A percentile compares a stretch with the other conserved stretches of the same genome.
Conservation (phyloP, 169 alveolate species). For the Haemoproteus tartakovskyi region DNA sequence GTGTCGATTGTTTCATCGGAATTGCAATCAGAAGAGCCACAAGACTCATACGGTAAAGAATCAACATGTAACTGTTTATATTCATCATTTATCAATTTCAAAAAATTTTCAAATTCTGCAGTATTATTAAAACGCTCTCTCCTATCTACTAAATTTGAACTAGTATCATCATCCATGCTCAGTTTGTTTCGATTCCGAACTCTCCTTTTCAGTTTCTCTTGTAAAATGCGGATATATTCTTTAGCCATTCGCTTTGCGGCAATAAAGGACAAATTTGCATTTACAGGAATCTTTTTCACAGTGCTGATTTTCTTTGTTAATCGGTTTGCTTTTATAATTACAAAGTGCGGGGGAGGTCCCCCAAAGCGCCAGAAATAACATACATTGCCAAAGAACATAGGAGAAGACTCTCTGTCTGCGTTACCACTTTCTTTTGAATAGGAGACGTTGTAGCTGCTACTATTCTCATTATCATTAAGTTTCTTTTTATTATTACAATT, state of each 20-base stretch:
- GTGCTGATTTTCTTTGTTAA: conserved; percentile 8
- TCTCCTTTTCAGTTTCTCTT: conserved; percentile 13
- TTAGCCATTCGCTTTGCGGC: conserved; percentile 49
- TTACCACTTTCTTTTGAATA: neutral
- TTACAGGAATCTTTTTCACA: conserved; percentile 44
- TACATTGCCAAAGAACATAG: neutral
- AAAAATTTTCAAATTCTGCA: too few relatives aligned
- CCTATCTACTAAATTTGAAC: too few relatives aligned
- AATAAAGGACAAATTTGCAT: conserved; percentile 42
- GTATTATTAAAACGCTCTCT: too few relatives aligned
- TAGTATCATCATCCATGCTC: too few relatives aligned
- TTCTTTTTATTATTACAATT: neutral
- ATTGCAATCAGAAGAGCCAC: too few relatives aligned
- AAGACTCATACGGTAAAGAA: conserved; percentile 16
- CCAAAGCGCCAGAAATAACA: conserved; percentile 40
- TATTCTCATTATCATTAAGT: neutral
- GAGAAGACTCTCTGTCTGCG: neutral
- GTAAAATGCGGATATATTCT: conserved; percentile 38
- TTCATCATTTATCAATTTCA: too few relatives aligned
- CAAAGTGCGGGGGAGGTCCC: conserved; percentile 63
- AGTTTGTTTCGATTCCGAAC: too few relatives aligned
- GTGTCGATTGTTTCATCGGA: conserved; percentile 11
- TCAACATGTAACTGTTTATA: too few relatives aligned
- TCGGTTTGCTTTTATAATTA: conserved; percentile 12
- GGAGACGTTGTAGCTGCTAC: neutral